phyloP scores from a whole-genome alignment of 148 eudicot species.

The Vaccinium macrocarpon region DNA sequence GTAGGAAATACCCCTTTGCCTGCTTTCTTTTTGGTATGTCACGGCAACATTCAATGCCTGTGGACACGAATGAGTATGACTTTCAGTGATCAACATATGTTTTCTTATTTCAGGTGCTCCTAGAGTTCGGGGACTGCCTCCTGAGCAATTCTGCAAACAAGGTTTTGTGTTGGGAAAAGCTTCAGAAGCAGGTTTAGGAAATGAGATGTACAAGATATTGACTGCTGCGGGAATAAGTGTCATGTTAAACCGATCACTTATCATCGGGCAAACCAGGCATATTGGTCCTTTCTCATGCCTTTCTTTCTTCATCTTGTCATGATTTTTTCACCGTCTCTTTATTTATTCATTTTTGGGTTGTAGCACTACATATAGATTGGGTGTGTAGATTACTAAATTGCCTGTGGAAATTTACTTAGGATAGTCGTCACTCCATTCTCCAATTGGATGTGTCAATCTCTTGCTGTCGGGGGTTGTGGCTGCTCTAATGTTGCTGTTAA shows the following conservation, averaged over 20 bases:
- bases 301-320: conserved; percentile 18
- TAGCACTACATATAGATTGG: neutral
- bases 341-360: neutral
- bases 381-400: neutral
- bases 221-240: conserved; percentile 79
- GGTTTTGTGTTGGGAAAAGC: conserved; percentile 87
- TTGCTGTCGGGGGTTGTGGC: neutral
- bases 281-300: conserved; percentile 85
- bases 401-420: neutral
- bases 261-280: conserved; percentile 98
- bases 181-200: conserved; percentile 90
- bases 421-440: neutral
- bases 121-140: conserved; percentile 52
- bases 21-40: neutral
- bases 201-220: conserved; percentile 86
- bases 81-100: neutral
- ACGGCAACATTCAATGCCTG: neutral
- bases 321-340: neutral
- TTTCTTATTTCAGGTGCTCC: conserved; percentile 54
- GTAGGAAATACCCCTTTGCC: neutral
- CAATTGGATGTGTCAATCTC: neutral
- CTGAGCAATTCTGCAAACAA: conserved; percentile 70
- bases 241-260: conserved; percentile 85
- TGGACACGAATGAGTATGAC: neutral
- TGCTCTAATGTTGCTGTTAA: neutral